Percentiles rank a stretch among this genome's conserved stretches.
phyloP scores from a whole-genome alignment of 2,329 filamentous ascomycete species.

The Ophidiomyces ophidiicola region DNA sequence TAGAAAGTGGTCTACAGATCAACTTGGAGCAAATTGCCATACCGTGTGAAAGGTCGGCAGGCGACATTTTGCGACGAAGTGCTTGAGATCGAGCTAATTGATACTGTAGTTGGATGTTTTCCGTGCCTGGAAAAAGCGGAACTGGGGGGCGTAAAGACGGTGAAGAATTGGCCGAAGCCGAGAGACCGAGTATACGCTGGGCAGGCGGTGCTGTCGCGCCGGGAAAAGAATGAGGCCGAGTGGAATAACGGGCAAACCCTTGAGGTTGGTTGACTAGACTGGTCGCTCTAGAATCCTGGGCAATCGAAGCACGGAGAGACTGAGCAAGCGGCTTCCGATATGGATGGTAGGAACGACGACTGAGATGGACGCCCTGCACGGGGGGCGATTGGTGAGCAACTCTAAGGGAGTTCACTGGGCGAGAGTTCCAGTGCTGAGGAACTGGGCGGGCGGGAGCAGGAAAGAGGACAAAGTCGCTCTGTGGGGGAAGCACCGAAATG shows the following conservation, averaged over 20 bases:
- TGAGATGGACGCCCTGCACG: not conserved
- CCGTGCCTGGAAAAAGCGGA: slow-evolving; percentile 26
- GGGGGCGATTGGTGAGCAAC: not conserved
- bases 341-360: slow-evolving; percentile 7
- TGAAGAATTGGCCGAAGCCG: slow-evolving; percentile 30
- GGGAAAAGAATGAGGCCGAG: slow-evolving; percentile 25
- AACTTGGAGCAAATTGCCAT: slow-evolving; percentile 33
- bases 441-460: not conserved
- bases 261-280: slow-evolving; percentile 29
- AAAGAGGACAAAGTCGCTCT: slow-evolving; percentile 7
- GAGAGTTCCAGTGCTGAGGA: slow-evolving; percentile 1
- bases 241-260: slow-evolving; percentile 30
- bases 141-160: slow-evolving; percentile 29
- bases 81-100: slow-evolving; percentile 23
- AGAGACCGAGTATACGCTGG: slow-evolving; percentile 26
- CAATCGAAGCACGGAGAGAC: slow-evolving; percentile 24
- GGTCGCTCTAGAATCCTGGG: slow-evolving; percentile 30
- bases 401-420: slow-evolving; percentile 6
- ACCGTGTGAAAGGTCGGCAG: slow-evolving; percentile 29
- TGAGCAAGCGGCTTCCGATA: slow-evolving; percentile 23
- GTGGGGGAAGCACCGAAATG: slow-evolving; percentile 16
- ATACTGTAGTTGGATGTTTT: slow-evolving; percentile 19
- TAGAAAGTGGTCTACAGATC: slow-evolving; percentile 7
- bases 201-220: slow-evolving; percentile 21
- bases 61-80: slow-evolving; percentile 31